Conservation (phyloP, 768 basidiomycete genomes). For the Arthromyces matolae region DNA sequence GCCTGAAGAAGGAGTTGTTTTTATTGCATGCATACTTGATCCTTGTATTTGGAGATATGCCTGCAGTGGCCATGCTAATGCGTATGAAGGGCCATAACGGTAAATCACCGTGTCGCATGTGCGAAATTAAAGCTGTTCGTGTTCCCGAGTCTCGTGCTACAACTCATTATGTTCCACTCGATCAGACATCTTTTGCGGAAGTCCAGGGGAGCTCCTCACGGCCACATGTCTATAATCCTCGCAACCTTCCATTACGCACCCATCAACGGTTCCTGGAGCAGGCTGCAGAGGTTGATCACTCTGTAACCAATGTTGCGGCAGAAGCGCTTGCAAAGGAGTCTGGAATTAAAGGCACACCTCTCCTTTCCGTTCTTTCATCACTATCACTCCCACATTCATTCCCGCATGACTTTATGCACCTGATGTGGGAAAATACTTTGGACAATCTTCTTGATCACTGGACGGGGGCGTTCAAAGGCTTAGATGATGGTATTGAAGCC, state of each 20-base stretch:
- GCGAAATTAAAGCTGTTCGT: conserved; percentile 25
- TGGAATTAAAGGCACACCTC: conserved; percentile 34
- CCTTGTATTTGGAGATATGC: conserved; percentile 21
- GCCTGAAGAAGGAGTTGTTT: too few species aligned
- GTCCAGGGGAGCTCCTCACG: neutral
- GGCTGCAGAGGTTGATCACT: conserved; percentile 15
- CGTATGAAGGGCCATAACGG: conserved; percentile 29
- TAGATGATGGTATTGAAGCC: conserved; percentile 24
- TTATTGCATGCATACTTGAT: conserved; percentile 18
- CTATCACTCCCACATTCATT: conserved; percentile 33
- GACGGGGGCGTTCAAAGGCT: conserved; percentile 36
- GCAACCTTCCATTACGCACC: conserved; percentile 15
- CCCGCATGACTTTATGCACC: conserved; percentile 48
- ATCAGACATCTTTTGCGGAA: conserved; percentile 6
- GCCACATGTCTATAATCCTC: conserved; percentile 16
- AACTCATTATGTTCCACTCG: conserved; percentile 21
- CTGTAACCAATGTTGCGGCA: conserved; percentile 12
- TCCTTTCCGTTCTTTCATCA: conserved; percentile 27
- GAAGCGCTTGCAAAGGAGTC: conserved; percentile 16
- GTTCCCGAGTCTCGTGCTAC: conserved; percentile 6
- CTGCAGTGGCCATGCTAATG: too few species aligned
- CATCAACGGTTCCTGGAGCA: conserved; percentile 14
- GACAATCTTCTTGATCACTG: conserved; percentile 37
- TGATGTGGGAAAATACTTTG: too few species aligned
- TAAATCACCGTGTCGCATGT: conserved; percentile 29